Evolutionary conservation across 2,329 filamentous ascomycete species (phyloP), one percentile per base, ranked within the genome.

Genomic region (Orbilia quercus): DNA sequence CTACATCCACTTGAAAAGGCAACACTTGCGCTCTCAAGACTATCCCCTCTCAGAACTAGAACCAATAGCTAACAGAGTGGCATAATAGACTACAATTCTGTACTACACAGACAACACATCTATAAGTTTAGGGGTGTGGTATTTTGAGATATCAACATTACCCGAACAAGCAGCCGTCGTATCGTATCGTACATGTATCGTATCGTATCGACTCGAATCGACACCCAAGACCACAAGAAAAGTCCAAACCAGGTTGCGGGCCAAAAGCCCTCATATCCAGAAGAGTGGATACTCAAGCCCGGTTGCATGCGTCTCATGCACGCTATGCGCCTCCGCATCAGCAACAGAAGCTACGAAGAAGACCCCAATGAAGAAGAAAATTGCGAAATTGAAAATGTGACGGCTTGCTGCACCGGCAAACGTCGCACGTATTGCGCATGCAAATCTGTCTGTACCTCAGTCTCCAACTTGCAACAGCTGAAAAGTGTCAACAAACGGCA

Each of bases 191-290:
- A n/a, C n/a, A n/a, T n/a, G n/a, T n/a, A n/a, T n/a, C n/a, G n/a
- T n/a, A n/a, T n/a, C n/a, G n/a, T n/a, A n/a, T n/a, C n/a, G n/a
- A n/a, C n/a, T n/a, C n/a, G n/a, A n/a, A n/a, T n/a, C n/a, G n/a
- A n/a, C n/a, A n/a, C n/a, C 57, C 50, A 58, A 53, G 54, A 48
- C 38, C 11, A 16, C 55, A 60, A 69, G 48, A 42, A 72, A 44
- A 45, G 48, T 59, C 36, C 67, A 51, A 58, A 65, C 67, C 58
- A 38, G 67, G 67, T 58, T 65, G 48, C 64, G 59, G 51, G 67
- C 67, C 59, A 72, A 72, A 71, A 71, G 63, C 59, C 67, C 59
- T 64, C 67, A 64, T 72, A 58, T 48, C n/a, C 51, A 44, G n/a
- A 53, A 64, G 23, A 23, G 50, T 64, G 51, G 57, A 42, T 54